Evolutionary conservation across 345 rosid species (phyloP), one percentile per base, ranked within the genome.

Genomic region (Sapria himalayana): DNA sequence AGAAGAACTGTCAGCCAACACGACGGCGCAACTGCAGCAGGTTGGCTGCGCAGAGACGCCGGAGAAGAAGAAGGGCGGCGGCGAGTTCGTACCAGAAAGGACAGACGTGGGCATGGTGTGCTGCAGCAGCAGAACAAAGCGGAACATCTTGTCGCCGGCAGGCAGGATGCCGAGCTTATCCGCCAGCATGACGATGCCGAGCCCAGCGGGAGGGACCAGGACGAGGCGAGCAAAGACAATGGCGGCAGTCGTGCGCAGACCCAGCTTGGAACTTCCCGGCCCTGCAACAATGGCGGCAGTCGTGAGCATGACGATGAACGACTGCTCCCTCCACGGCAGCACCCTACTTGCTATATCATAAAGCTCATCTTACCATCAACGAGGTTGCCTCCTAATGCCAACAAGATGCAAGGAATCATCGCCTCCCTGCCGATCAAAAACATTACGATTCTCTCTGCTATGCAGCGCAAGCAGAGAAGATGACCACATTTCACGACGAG

Each of bases 141-240:
- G 66, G 63, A 91, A 84, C 96, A 91, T 91, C 65, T 75, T 75
- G 66, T 91, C 99, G 12, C 58, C 76, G 24, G 71, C 51, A n/a
- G 96, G 92, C 31, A 91, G 85, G 62, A 91, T 84, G n/a, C 99
- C 94, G 15, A 91, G 76, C 64, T 67, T 91, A 71, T 91, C 94
- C 55, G 96, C 99, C 67, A 91, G 56, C 41, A 47, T 80, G 42
- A 91, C 94, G 33, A 84, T 84, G 55, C 92, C 92, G 37, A 91
- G 75, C 54, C 99, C 92, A 34, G 45, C 69, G 19, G 89, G 85
- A 43, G 99, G 96, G 49, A 84, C 94, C 74, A 91, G 59, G 52
- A 70, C 50, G 55, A 91, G 49, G 43, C 96, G 74, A 19, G 36
- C 92, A 45, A 84, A 61, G 37, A 91, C 67, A 58, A 91, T 84